These are phyloP conservation scores for Yamadazyma oceani DNA, from an alignment of 1,139 yeast genomes.

Conservation along the genomic window DNA sequence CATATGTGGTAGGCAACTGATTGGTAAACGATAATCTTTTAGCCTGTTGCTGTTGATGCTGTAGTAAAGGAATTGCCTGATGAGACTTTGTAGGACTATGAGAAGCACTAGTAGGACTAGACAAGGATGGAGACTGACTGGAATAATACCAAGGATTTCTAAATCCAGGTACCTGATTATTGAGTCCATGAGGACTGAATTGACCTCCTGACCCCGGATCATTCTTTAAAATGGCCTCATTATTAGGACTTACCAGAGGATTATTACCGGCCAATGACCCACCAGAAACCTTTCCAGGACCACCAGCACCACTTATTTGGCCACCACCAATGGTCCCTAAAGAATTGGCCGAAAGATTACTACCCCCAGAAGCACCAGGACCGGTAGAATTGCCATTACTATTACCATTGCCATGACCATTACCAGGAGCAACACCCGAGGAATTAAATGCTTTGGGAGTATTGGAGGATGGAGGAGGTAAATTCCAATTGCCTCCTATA, in stretches of 20 bases:
- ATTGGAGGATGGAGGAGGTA: slow-evolving; percentile 14
- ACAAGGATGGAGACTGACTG: slow-evolving; percentile 22
- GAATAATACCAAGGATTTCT: slow-evolving; percentile 48
- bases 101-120: slow-evolving; percentile 16
- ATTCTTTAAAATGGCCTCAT: slow-evolving; percentile 11
- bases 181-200: slow-evolving; percentile 4
- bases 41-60: slow-evolving; percentile 27
- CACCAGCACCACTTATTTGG: not conserved
- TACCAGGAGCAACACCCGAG: slow-evolving; percentile 4
- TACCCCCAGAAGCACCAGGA: too few relatives aligned
- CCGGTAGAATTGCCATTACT: slow-evolving; percentile 1
- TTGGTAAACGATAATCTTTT: slow-evolving; percentile 43
- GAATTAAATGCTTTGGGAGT: not conserved
- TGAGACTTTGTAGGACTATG: slow-evolving; percentile 30
- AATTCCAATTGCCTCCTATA: slow-evolving; percentile 42
- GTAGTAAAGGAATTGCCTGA: slow-evolving; percentile 22
- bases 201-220: slow-evolving; percentile 10
- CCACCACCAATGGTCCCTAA: not conserved
- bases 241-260: slow-evolving; percentile 4
- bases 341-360: not conserved
- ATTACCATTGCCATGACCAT: slow-evolving; percentile 7
- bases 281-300: too few relatives aligned
- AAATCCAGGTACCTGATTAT: slow-evolving; percentile 31
- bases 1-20: slow-evolving; percentile 55
- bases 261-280: not conserved